A percentile compares a stretch with the other conserved stretches of the same genome.
Evolutionary conservation across 768 basidiomycete genomes (phyloP).

Genomic region (Xerocomus potaroensis): DNA sequence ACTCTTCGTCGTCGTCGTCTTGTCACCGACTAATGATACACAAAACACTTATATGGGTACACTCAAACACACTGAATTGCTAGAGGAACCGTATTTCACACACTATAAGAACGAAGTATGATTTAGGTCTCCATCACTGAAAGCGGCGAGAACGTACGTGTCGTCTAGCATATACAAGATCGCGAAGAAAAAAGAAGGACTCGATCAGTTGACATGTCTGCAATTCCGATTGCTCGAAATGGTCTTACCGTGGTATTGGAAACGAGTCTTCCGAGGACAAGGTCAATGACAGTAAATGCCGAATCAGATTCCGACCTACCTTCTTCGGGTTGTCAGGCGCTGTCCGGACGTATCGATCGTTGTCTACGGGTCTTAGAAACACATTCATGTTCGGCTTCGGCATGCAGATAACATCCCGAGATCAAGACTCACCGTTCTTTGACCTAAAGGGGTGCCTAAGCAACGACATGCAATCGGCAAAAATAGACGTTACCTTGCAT

Average conservation of each 20-base stretch:
- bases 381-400: constrained; percentile 5
- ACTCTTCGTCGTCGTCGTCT: constrained; percentile 2
- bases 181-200: constrained; percentile 2
- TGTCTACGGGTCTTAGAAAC: constrained; percentile 63
- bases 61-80: constrained; percentile 15
- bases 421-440: constrained; percentile 55
- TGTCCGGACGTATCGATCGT: constrained; percentile 73
- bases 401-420: neutral
- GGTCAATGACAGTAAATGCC: constrained; percentile 6
- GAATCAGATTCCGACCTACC: constrained; percentile 37
- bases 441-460: constrained; percentile 33
- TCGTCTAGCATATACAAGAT: constrained; percentile 41
- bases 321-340: constrained; percentile 88
- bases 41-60: constrained; percentile 16
- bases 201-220: constrained; percentile 13
- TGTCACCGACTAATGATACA: constrained; percentile 18
- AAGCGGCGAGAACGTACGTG: constrained; percentile 42
- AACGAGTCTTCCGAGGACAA: constrained; percentile 53
- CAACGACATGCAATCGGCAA: neutral
- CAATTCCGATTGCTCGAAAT: neutral
- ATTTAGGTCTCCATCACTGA: neutral
- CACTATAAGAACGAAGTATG: constrained; percentile 25
- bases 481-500: constrained; percentile 61
- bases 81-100: constrained; percentile 26
- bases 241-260: constrained; percentile 72